phyloP scores from a whole-genome alignment of 371 early-diverging fungal genomes.

The Mortierella sp. region DNA sequence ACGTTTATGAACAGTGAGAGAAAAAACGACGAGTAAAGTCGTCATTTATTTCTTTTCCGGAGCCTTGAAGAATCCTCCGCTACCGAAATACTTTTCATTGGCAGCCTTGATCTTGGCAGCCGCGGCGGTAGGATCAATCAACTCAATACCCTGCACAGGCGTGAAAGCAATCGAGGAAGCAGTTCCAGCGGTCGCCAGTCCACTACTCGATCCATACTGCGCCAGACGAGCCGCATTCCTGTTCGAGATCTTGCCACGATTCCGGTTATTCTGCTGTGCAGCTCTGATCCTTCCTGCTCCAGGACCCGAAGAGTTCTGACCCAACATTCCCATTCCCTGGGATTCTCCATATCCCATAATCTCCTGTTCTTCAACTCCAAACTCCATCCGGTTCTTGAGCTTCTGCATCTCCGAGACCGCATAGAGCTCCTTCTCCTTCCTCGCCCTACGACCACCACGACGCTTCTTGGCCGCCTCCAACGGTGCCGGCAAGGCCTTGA shows the following conservation, averaged over 20 bases:
- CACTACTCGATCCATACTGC: conserved; percentile 40
- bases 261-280: conserved; percentile 43
- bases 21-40: not conserved
- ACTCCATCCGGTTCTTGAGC: conserved; percentile 91
- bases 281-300: conserved; percentile 46
- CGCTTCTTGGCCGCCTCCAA: conserved; percentile 92
- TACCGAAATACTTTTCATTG: conserved; percentile 89
- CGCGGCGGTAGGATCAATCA: conserved; percentile 88
- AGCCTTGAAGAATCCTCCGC: conserved; percentile 72
- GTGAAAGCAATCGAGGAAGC: conserved; percentile 95
- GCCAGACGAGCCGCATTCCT: conserved; percentile 51
- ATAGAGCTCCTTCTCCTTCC: conserved; percentile 87
- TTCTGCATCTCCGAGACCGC: conserved; percentile 92
- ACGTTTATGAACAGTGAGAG: not conserved
- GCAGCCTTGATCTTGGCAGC: conserved; percentile 76
- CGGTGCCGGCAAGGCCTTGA: conserved; percentile 94
- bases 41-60: conserved; percentile 59
- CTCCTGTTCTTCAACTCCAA: conserved; percentile 95
- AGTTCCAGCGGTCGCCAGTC: conserved; percentile 80
- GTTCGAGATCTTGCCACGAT: conserved; percentile 51
- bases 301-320: conserved; percentile 49
- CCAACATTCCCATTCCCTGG: conserved; percentile 92
- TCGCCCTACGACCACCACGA: conserved; percentile 90
- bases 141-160: conserved; percentile 96
- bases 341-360: conserved; percentile 84